Percentiles rank a stretch among this genome's conserved stretches.
Evolutionary conservation across 768 basidiomycete genomes (phyloP).

Genomic region (Xerocomellus dryophilus): DNA sequence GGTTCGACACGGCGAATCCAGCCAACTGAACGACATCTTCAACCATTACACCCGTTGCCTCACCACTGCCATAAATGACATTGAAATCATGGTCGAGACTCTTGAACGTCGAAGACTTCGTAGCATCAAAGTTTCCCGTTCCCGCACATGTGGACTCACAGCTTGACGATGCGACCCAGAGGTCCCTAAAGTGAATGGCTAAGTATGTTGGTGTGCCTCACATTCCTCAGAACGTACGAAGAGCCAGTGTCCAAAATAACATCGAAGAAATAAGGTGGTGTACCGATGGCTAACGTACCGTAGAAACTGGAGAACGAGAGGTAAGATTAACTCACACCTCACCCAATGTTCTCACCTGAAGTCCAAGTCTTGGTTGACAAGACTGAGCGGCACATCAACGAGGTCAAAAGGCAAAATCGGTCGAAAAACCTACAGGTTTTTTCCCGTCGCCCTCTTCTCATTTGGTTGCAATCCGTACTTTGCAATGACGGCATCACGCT

Average conservation of each 20-base stretch:
- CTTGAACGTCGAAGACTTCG: constrained; percentile 37
- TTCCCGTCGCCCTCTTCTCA: no score
- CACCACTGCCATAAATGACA: constrained; percentile 46
- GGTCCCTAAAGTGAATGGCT: constrained; percentile 37
- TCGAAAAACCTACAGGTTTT: no score
- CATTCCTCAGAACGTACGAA: constrained; percentile 22
- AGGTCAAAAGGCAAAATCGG: no score
- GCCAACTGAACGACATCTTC: constrained; percentile 73
- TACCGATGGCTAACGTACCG: constrained; percentile 41
- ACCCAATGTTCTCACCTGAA: no score
- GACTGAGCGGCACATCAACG: no score
- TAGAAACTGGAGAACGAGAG: constrained; percentile 24
- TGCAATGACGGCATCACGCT: no score
- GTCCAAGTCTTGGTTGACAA: no score
- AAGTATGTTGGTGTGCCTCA: background rate
- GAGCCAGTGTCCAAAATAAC: constrained; percentile 54
- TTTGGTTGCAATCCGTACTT: no score
- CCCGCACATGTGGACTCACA: constrained; percentile 34
- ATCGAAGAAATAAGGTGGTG: constrained; percentile 44
- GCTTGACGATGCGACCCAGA: constrained; percentile 45
- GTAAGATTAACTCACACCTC: background rate
- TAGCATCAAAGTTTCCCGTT: constrained; percentile 32
- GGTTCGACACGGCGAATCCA: constrained; percentile 53
- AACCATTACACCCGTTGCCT: constrained; percentile 44
- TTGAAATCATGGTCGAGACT: constrained; percentile 33